Evolutionary conservation across 1,139 yeast genomes (phyloP).

Genomic region (Lodderomyces metapsilosis): DNA sequence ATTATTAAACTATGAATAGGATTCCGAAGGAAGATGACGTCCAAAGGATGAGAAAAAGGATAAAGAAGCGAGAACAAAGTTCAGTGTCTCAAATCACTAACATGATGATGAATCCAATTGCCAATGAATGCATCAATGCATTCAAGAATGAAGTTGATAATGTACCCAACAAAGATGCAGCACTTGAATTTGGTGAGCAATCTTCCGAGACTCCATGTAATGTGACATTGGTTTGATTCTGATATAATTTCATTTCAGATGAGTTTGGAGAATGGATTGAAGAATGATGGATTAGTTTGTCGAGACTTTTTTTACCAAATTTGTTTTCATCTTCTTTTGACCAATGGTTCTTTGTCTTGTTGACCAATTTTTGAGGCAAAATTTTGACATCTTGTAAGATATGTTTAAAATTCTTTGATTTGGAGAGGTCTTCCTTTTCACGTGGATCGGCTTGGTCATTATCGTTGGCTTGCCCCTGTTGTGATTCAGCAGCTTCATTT

Average conservation of each 20-base stretch:
- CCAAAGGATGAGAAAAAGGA: slow-evolving; percentile 13
- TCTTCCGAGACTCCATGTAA: slow-evolving; percentile 13
- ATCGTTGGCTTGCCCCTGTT: slow-evolving; percentile 4
- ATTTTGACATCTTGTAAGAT: slow-evolving; percentile 6
- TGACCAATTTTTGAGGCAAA: slow-evolving; percentile 10
- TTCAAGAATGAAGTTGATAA: slow-evolving; percentile 6
- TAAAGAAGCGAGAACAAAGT: not conserved
- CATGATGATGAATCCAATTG: slow-evolving; percentile 7
- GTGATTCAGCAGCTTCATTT: not conserved
- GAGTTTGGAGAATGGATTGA: slow-evolving; percentile 4
- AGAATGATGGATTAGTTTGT: slow-evolving; percentile 2
- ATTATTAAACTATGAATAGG: not conserved
- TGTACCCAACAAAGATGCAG: not conserved
- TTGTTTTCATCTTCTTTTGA: slow-evolving; percentile 7
- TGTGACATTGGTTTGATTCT: slow-evolving; percentile 12
- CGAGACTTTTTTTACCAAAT: slow-evolving; percentile 3
- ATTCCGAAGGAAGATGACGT: slow-evolving; percentile 15
- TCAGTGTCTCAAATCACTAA: not conserved
- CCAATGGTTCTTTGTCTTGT: slow-evolving; percentile 10
- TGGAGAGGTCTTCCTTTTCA: slow-evolving; percentile 6
- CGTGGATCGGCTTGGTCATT: slow-evolving; percentile 6
- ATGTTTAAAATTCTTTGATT: slow-evolving; percentile 7
- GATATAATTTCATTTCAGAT: slow-evolving; percentile 1
- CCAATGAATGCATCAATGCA: slow-evolving; percentile 8
- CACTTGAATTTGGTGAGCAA: slow-evolving; percentile 9